Base-by-base conservation (phyloP, 495 filamentous ascomycete species). In the Hypoxylon fuscum region DNA sequence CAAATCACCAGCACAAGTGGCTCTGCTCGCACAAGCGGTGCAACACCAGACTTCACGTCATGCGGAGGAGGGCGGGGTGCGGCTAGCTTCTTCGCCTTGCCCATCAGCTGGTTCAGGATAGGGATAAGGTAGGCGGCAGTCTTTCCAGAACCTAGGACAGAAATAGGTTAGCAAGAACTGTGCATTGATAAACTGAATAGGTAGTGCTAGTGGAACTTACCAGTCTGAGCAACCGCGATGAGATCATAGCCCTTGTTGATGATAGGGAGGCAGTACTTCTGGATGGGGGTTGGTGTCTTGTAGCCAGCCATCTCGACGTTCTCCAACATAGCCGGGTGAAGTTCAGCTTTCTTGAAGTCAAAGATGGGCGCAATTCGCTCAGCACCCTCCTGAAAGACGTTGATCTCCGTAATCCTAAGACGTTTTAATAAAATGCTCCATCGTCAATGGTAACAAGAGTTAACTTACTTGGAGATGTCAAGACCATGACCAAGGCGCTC, bases 101-200 rank as follows among this genome's bases (percentile, higher is more conserved):
- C 95, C 92, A 97, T 96, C 22, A 97, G 74, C 74, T 91, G 86
- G 31, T 92, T 96, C 35, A 97, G 63, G 40, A 95, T 91, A 0
- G 95, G 95, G 54, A 97, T 88, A 2, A 98, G 72, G 68, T 93
- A 98, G 0, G 95, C 93, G 0, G 88, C 95, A 1, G 95, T 98
- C 78, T 98, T 98, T 52, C 95, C 95, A 34, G 93, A 97, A 18
- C 95, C 94, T 98, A 52, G 15, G 12, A 23, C 3, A 42, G 11
- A 50, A 10, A 23, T 29, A 21, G 10, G 41, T 64, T 31, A 59
- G 25, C 41, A 25, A 48, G 18, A 37, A 15, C 32, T 5, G 41
- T 5, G 7, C 25, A 17, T 46, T 20, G 11, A 29, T 18, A 12
- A n/a, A 41, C 22, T n/a, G n/a, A n/a, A 25, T 32, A 41, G 3